These are phyloP conservation scores for Gardenia jasminoides DNA, from an alignment of 257 asterid species.

Conservation along the genomic window DNA sequence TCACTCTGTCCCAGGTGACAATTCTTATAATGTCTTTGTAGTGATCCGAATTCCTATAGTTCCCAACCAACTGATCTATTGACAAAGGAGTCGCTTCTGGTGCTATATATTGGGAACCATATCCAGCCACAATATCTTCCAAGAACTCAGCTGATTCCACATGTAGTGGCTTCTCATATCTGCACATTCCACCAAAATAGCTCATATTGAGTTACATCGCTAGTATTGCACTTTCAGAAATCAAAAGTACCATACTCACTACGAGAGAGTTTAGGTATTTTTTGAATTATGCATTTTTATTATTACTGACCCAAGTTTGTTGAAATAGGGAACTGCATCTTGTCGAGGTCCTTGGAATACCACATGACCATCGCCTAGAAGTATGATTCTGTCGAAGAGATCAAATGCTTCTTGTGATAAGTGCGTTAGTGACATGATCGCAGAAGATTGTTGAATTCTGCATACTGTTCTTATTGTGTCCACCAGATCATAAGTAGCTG, in stretches of 20 bases:
- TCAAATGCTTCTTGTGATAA: conserved; percentile 13
- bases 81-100: conserved; percentile 9
- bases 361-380: conserved; percentile 12
- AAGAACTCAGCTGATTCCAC: conserved; percentile 18
- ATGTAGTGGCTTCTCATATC: conserved; percentile 9
- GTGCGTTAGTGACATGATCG: conserved; percentile 16
- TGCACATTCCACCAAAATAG: not conserved
- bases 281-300: not conserved
- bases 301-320: conserved; percentile 15
- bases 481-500: conserved; percentile 20
- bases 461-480: conserved; percentile 12
- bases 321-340: conserved; percentile 14
- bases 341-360: conserved; percentile 17
- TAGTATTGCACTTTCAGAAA: not conserved
- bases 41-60: conserved; percentile 11
- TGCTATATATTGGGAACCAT: conserved; percentile 10
- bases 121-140: conserved; percentile 17
- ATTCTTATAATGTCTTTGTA: conserved; percentile 16
- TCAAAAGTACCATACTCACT: not conserved
- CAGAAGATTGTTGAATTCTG: conserved; percentile 21
- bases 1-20: conserved; percentile 1
- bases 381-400: conserved; percentile 17
- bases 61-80: not conserved
- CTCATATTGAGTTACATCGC: not conserved
- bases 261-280: not conserved